Evolutionary conservation across 139 green algal genomes (phyloP).

Genomic region (Astrephomene gubernaculifera): DNA sequence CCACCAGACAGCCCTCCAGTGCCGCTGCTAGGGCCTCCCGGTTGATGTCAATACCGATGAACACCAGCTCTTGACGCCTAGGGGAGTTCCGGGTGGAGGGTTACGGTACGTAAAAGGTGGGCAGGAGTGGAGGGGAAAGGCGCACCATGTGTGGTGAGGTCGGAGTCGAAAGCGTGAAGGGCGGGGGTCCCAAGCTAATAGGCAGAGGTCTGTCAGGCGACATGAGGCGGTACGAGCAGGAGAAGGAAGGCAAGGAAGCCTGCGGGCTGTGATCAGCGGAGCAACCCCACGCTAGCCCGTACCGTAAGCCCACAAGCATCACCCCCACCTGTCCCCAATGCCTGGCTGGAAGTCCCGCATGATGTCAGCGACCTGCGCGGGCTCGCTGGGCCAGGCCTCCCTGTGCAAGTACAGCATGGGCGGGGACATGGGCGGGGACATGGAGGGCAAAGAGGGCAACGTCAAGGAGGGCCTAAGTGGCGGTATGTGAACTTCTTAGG

Average conservation of each 20-base stretch:
- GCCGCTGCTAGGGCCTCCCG: conserved; percentile 51
- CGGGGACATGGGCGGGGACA: background rate
- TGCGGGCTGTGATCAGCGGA: no score
- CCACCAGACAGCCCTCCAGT: conserved; percentile 77
- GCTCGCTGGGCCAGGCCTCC: conserved; percentile 65
- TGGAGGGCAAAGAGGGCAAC: background rate
- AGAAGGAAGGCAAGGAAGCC: no score
- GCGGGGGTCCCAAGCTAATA: no score
- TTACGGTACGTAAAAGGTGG: no score
- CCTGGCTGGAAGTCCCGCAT: conserved; percentile 40
- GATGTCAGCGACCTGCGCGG: conserved; percentile 48
- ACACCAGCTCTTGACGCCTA: conserved; percentile 83
- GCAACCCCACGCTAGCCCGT: no score
- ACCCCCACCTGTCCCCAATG: conserved; percentile 46
- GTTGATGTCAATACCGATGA: conserved; percentile 79
- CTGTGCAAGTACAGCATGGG: background rate
- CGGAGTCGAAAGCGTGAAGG: no score
- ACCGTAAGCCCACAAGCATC: no score
- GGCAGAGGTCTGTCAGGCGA: no score
- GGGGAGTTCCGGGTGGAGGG: background rate
- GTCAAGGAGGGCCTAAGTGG: background rate
- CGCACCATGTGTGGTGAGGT: no score
- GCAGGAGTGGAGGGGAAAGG: no score
- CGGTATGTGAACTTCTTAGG: no score
- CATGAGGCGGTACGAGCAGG: no score